Conservation (phyloP, 352 stramenopile genomes). For the Thalassiosira mediterranea region DNA sequence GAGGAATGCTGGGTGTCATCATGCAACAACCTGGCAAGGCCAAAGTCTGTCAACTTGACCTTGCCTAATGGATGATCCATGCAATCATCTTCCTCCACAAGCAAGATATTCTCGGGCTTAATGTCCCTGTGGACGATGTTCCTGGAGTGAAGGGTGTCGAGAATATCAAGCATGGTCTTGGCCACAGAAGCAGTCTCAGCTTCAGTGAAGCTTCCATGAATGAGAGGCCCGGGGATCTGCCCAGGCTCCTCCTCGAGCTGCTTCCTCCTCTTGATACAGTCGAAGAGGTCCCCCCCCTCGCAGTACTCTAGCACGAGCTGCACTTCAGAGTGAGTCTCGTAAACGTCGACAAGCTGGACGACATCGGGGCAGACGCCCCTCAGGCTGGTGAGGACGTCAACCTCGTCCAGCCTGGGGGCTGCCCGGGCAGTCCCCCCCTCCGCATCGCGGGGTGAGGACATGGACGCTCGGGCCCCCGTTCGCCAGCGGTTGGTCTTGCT, state of each 20-base stretch:
- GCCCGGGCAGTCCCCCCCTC: neutral
- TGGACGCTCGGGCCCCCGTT: conserved; percentile 7
- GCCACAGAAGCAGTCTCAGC: conserved; percentile 60
- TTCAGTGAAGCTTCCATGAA: conserved; percentile 65
- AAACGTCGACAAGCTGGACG: conserved; percentile 77
- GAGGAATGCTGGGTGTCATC: conserved; percentile 24
- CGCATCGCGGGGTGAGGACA: conserved; percentile 16
- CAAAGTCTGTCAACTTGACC: conserved; percentile 83
- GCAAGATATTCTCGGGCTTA: conserved; percentile 83
- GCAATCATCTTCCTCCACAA: conserved; percentile 49
- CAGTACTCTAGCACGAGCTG: conserved; percentile 82
- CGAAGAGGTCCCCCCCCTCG: conserved; percentile 77
- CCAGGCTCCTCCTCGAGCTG: conserved; percentile 24
- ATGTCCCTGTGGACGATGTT: conserved; percentile 81
- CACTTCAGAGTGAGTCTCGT: conserved; percentile 80
- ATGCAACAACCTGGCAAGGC: conserved; percentile 60
- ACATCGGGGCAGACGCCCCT: conserved; percentile 59
- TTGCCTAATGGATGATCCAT: conserved; percentile 35
- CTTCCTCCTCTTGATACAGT: conserved; percentile 71
- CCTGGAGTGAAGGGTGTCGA: conserved; percentile 64
- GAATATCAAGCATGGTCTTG: conserved; percentile 67
- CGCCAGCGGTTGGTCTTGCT: conserved; percentile 55
- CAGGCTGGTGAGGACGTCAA: conserved; percentile 71
- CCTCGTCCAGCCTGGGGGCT: conserved; percentile 70
- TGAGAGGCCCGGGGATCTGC: neutral